Base-by-base conservation (phyloP, 2,329 filamentous ascomycete genomes). In the Aspergillus ochraceoroseus region DNA sequence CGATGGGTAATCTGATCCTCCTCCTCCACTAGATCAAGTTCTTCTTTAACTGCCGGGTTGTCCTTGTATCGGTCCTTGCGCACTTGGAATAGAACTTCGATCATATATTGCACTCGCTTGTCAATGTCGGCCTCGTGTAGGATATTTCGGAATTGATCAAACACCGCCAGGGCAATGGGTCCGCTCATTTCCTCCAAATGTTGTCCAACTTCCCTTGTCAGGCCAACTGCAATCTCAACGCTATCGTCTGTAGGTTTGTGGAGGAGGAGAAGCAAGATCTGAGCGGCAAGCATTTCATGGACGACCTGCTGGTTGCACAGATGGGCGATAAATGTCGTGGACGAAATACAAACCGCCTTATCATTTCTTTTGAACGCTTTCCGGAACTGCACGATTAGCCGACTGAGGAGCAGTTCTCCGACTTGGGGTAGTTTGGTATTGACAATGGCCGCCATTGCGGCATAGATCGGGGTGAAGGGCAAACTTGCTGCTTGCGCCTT, bases 41-140 rank as follows among this genome's bases (percentile, higher is more conserved):
- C 92, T 60, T 95, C 89, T 63, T 82, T 89, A 55, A 96, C 73
- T 0, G 88, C 83, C 12, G 83, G 87, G 56, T 96, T 88, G 57
- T 96, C 88, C 70, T 95, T 95, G 73, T 94, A 98, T 56, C 85
- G 85, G 67, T 96, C 90, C 67, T 95, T 95, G 49, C 92, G 80
- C 41, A 95, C 84, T 68, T 98, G 89, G 63, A 98, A 98, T 29
- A 98, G 70, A 4, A 96, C 92, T 64, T 98, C 92, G 42, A 98
- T 90, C 86, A 95, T 95, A 67, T 96, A 98, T 68, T 98, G 92
- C n/a, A 90, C 89, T 50, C 92, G 79, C 73, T 95, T 95, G 61
- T 96, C 90, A 62, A 98, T 95, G 59, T 92, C 89, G 30, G 88
- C 88, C 65, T 98, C 92, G 69, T 98, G 90, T 6, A 98, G 72